Evolutionary conservation across 805 yeast species (phyloP).

Genomic region (Teunomyces gatunensis): DNA sequence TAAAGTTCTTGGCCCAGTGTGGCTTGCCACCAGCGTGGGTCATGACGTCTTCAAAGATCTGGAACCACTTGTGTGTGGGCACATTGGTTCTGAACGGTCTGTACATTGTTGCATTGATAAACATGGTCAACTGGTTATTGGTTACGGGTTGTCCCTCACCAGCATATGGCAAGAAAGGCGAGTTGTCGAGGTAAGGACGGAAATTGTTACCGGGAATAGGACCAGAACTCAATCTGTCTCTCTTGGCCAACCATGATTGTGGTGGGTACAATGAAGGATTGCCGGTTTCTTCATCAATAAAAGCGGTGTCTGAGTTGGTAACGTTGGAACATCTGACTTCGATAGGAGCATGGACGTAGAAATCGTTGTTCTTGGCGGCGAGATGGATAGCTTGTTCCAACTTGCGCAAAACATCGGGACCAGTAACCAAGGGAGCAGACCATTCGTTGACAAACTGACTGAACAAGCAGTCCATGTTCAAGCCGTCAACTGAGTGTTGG

Average conservation of each 20-base stretch:
- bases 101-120: conserved; percentile 92
- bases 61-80: conserved; percentile 77
- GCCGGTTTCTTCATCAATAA: conserved; percentile 31
- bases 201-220: conserved; percentile 81
- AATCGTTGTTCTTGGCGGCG: conserved; percentile 61
- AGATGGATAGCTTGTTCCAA: conserved; percentile 57
- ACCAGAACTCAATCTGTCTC: conserved; percentile 61
- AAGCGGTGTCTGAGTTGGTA: conserved; percentile 45
- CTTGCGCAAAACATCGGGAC: conserved; percentile 66
- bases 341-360: conserved; percentile 90
- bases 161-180: conserved; percentile 61
- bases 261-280: conserved; percentile 40
- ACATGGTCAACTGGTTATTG: conserved; percentile 77
- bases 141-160: conserved; percentile 47
- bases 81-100: conserved; percentile 84
- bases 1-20: conserved; percentile 97
- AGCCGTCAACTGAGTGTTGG: conserved; percentile 78
- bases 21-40: conserved; percentile 86
- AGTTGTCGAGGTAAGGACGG: conserved; percentile 77
- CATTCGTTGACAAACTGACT: conserved; percentile 95
- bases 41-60: conserved; percentile 75
- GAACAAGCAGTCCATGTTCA: conserved; percentile 93
- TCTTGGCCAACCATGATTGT: conserved; percentile 48
- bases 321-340: conserved; percentile 94
- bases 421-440: conserved; percentile 86